Base-by-base conservation (phyloP, 2,329 filamentous ascomycete species). In the Scleromitrula shiraiana region DNA sequence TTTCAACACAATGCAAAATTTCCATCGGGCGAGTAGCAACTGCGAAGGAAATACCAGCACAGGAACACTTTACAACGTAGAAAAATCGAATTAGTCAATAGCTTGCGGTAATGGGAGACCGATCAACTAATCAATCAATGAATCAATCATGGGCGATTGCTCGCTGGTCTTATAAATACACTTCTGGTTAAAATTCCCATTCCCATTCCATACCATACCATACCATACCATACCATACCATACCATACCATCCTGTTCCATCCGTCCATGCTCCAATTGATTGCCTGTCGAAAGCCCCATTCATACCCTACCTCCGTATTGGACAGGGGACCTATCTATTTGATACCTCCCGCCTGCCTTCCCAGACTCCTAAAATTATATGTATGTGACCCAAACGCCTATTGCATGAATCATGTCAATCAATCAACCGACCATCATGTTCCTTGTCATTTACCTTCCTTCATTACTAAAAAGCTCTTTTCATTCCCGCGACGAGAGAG, bases 301-400 rank as follows among this genome's bases (percentile, higher is more conserved):
- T 48, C 45, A 57, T 50, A 48, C 50, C 54, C 29, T 38, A n/a
- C n/a, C n/a, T n/a, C n/a, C n/a, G n/a, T n/a, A n/a, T n/a, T n/a
- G n/a, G n/a, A n/a, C n/a, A n/a, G n/a, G n/a, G n/a, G n/a, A n/a
- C n/a, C n/a, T n/a, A n/a, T n/a, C n/a, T n/a, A n/a, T n/a, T n/a
- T n/a, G n/a, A n/a, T n/a, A n/a, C n/a, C n/a, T n/a, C n/a, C n/a
- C n/a, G n/a, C n/a, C n/a, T 41, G 26, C 24, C 35, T 9, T 40
- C 6, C 43, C 20, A 19, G 38, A 27, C 38, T 36, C 29, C 43
- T 20, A 46, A 20, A 40, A 40, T 40, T 26, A 15, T 40, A 29
- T 24, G 9, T 46, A 46, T 46, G 33, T 50, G 36, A 46, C 50
- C 24, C 50, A 49, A 62, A 62, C 59, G 59, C 60, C 59, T 35